phyloP scores from a whole-genome alignment of 805 yeast species.

The Yarrowia keelungensis region DNA sequence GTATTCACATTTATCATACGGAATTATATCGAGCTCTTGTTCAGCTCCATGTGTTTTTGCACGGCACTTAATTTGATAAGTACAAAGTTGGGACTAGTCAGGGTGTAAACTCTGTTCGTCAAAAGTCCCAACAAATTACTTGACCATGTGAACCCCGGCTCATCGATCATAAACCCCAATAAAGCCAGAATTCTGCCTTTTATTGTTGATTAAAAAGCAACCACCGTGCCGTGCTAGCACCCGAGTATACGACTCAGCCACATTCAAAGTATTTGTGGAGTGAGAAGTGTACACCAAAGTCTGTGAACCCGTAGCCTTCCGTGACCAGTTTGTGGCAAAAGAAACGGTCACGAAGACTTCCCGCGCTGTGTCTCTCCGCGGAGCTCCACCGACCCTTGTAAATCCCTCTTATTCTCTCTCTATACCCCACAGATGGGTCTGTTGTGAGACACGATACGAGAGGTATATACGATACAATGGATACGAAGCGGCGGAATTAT shows the following conservation, averaged over 20 bases:
- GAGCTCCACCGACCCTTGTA: too few species aligned
- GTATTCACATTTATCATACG: too few species aligned
- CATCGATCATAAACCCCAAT: too few species aligned
- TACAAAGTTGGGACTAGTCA: conserved; percentile 21
- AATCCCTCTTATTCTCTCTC: not conserved
- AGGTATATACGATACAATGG: not conserved
- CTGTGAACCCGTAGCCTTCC: too few species aligned
- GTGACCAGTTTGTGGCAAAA: too few species aligned
- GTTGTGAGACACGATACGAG: conserved; percentile 6
- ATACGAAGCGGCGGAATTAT: not conserved
- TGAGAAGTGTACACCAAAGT: too few species aligned
- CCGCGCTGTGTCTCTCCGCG: too few species aligned
- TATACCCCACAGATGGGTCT: not conserved
- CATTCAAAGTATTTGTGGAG: too few species aligned
- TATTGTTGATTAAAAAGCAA: not conserved
- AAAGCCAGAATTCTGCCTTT: too few species aligned
- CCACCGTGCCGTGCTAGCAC: not conserved
- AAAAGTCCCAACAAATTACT: not conserved
- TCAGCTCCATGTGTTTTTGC: not conserved
- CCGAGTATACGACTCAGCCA: too few species aligned
- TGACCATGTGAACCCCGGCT: not conserved
- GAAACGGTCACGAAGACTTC: too few species aligned
- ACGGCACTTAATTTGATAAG: conserved; percentile 6
- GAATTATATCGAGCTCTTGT: too few species aligned
- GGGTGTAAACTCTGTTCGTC: not conserved